A percentile compares a stretch with the other conserved stretches of the same genome.
Evolutionary conservation across 306 rosid genomes (phyloP).

Genomic region (Abrus pulchellus): DNA sequence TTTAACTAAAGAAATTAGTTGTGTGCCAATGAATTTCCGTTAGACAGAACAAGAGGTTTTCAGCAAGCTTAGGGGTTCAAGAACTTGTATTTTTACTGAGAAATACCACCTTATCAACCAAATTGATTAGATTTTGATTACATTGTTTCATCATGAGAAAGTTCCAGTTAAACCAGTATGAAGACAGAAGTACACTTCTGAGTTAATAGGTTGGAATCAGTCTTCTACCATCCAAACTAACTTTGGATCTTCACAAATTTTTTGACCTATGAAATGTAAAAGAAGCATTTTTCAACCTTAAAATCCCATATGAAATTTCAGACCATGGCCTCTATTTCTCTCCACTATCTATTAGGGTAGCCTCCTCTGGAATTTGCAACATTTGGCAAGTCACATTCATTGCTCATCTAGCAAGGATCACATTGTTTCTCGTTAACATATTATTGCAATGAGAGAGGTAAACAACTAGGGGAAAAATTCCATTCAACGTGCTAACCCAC

Average conservation of each 20-base stretch:
- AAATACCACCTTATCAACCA: background rate
- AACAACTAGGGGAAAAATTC: too few species aligned
- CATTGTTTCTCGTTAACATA: too few species aligned
- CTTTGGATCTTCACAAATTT: background rate
- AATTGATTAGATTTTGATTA: background rate
- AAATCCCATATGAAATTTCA: background rate
- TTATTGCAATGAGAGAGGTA: too few species aligned
- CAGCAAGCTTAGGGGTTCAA: slow-evolving; percentile 7
- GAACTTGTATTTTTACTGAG: background rate
- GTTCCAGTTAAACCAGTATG: background rate
- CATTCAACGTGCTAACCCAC: too few species aligned
- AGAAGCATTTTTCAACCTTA: background rate
- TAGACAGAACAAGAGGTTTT: background rate
- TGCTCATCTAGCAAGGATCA: too few species aligned
- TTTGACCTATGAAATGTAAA: background rate
- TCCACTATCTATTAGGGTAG: too few species aligned
- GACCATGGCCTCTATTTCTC: too few species aligned
- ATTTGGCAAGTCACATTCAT: too few species aligned
- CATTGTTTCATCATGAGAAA: background rate
- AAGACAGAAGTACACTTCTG: background rate
- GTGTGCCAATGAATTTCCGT: background rate
- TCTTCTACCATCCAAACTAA: background rate
- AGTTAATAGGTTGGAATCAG: background rate
- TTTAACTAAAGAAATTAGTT: background rate
- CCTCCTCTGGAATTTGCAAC: too few species aligned